phyloP scores from a whole-genome alignment of 163 green algal genomes.

The Volvox carteri region DNA sequence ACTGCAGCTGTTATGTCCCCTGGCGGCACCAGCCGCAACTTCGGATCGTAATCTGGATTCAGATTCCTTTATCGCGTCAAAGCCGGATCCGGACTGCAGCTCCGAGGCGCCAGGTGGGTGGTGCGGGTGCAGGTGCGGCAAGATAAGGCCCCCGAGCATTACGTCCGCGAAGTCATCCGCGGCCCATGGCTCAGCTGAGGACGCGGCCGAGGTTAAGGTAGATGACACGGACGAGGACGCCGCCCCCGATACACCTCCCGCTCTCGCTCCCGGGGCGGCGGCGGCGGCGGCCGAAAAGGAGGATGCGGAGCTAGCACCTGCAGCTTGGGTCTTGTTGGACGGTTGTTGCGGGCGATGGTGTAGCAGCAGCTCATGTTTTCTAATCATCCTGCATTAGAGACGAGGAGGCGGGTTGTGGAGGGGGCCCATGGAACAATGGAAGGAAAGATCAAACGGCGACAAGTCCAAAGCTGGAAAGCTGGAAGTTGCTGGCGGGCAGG shows the following conservation, averaged over 20 bases:
- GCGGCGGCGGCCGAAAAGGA: background rate
- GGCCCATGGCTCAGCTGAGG: slow-evolving; percentile 31
- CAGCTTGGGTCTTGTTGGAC: background rate
- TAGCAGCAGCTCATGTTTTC: slow-evolving; percentile 43
- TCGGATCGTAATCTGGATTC: background rate
- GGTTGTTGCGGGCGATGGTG: background rate
- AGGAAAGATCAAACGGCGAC: no score
- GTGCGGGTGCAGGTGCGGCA: background rate
- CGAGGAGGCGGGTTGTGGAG: no score
- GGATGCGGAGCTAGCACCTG: background rate
- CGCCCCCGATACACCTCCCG: no score
- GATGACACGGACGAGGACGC: background rate
- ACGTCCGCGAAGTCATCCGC: slow-evolving; percentile 28
- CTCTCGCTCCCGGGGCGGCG: no score
- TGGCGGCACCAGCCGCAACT: no score
- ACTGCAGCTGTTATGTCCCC: no score
- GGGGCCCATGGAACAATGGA: no score
- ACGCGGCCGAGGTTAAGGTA: background rate
- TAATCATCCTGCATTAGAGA: slow-evolving; percentile 57
- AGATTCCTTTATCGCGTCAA: no score
- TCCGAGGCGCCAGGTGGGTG: background rate
- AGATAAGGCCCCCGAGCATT: slow-evolving; percentile 38
- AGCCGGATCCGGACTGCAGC: background rate
- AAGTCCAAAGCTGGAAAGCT: no score
- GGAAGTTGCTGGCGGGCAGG: no score